phyloP scores from a whole-genome alignment of 768 basidiomycete species.

The Kwoniella dendrophila region DNA sequence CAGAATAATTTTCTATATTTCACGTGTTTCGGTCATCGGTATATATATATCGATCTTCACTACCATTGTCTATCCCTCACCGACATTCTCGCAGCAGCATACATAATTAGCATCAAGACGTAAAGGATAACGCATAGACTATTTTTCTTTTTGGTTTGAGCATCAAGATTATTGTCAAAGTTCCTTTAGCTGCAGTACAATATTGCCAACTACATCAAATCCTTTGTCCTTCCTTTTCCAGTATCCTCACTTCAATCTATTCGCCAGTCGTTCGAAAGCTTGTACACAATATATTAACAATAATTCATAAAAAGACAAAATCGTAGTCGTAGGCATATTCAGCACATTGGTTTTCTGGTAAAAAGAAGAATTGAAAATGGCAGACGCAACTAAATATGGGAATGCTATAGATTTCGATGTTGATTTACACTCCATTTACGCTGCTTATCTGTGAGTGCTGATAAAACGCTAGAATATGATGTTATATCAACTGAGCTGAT shows the following conservation, averaged over 20 bases:
- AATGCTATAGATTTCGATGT: conserved; percentile 49
- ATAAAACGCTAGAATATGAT: background rate
- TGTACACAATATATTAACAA: background rate
- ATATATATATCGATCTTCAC: background rate
- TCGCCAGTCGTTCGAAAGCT: too few species aligned
- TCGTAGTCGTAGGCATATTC: too few species aligned
- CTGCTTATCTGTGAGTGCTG: conserved; percentile 49
- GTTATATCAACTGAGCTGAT: background rate
- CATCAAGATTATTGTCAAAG: background rate
- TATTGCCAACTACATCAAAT: background rate
- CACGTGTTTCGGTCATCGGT: conserved; percentile 1
- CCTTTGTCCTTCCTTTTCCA: conserved; percentile 17
- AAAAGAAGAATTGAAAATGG: conserved; percentile 18
- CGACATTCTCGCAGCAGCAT: too few species aligned
- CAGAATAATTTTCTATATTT: too few species aligned
- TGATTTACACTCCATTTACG: conserved; percentile 54
- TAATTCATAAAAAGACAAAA: background rate
- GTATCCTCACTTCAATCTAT: background rate
- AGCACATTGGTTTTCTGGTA: too few species aligned
- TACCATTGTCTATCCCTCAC: background rate
- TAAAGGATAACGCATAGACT: background rate
- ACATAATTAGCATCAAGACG: background rate
- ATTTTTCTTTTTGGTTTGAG: background rate
- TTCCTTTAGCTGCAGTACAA: background rate
- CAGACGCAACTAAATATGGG: conserved; percentile 45